Evolutionary conservation across 202 grass and related monocot species (phyloP).

Genomic region (Brachypodium distachyon): DNA sequence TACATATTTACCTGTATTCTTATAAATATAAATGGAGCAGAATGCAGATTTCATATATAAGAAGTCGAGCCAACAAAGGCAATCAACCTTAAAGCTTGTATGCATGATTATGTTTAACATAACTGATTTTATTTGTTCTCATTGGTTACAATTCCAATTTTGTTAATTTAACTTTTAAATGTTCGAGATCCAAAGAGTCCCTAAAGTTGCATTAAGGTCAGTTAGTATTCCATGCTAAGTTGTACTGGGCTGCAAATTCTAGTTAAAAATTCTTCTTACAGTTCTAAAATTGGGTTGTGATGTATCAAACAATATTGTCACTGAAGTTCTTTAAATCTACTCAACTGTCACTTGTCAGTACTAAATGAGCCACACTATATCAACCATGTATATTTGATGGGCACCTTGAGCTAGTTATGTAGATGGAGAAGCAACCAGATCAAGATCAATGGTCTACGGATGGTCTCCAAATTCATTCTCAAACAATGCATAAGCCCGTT

Average conservation of each 20-base stretch:
- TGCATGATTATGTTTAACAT: not conserved
- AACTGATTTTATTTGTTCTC: not conserved
- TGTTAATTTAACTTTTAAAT: not conserved
- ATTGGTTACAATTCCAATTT: not conserved
- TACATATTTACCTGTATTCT: not conserved
- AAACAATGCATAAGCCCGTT: not conserved
- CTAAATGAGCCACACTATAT: not conserved
- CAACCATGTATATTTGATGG: not conserved
- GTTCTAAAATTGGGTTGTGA: not conserved
- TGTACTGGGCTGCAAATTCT: not conserved
- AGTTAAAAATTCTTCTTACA: not conserved
- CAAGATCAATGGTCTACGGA: not conserved
- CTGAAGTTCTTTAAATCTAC: not conserved
- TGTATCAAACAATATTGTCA: not conserved
- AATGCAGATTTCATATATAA: not conserved
- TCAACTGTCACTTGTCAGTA: not conserved
- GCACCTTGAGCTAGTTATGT: not conserved
- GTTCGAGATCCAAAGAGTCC: not conserved
- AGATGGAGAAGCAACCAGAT: not conserved
- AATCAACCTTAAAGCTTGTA: not conserved
- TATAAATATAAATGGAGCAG: not conserved
- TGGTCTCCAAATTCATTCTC: not conserved
- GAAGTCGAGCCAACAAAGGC: not conserved
- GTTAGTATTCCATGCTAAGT: not conserved
- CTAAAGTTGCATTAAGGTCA: not conserved